These are phyloP conservation scores for Colletotrichum theobromicola DNA, from an alignment of 2,329 filamentous ascomycete species.

Conservation along the genomic window DNA sequence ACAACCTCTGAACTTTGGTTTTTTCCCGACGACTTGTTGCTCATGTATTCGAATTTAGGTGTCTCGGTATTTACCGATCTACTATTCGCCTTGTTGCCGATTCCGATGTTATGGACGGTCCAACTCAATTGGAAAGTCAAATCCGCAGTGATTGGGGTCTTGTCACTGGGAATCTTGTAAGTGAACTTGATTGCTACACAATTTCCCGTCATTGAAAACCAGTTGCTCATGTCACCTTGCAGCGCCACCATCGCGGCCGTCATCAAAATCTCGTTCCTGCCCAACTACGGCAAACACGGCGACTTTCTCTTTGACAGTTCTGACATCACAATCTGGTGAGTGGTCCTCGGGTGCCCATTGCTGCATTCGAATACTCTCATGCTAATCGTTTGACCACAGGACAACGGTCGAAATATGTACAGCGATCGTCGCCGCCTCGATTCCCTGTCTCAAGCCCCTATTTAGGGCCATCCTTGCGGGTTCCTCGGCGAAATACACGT, in stretches of 20 bases:
- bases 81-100: conserved; percentile 30
- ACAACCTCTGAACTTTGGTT: too few relatives aligned
- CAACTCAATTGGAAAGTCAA: conserved; percentile 32
- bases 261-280: conserved; percentile 30
- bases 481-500: not conserved
- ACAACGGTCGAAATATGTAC: conserved; percentile 31
- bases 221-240: not conserved
- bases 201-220: too few relatives aligned
- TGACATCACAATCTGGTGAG: conserved; percentile 32
- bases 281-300: conserved; percentile 27
- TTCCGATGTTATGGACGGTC: conserved; percentile 32
- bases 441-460: conserved; percentile 31
- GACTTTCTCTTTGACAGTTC: conserved; percentile 32
- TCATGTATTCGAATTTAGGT: not conserved
- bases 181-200: not conserved
- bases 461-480: conserved; percentile 24
- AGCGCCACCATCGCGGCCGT: conserved; percentile 29
- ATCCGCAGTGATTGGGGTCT: conserved; percentile 26
- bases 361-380: not conserved
- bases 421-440: conserved; percentile 31
- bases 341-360: not conserved
- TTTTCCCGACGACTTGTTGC: not conserved
- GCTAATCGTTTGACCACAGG: conserved; percentile 4
- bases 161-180: conserved; percentile 30
- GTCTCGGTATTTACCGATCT: conserved; percentile 31